These are phyloP conservation scores for Apiospora phragmitis DNA, from an alignment of 2,329 filamentous ascomycete genomes.

Conservation along the genomic window DNA sequence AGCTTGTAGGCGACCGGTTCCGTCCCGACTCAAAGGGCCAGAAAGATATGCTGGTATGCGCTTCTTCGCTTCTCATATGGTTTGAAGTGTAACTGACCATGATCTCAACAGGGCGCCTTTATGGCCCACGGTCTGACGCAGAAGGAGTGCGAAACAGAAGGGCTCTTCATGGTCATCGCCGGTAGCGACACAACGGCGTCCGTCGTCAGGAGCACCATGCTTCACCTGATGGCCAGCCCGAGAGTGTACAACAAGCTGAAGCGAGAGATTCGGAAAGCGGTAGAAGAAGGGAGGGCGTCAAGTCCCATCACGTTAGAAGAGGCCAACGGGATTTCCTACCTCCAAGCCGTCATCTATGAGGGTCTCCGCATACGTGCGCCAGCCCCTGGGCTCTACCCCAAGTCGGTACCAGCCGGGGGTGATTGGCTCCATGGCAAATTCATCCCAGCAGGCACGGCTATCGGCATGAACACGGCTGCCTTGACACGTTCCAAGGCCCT, in stretches of 20 bases:
- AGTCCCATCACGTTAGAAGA: slow-evolving; percentile 29
- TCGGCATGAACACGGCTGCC: slow-evolving; percentile 35
- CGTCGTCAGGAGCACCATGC: slow-evolving; percentile 45
- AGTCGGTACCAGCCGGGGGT: slow-evolving; percentile 28
- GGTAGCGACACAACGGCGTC: slow-evolving; percentile 53
- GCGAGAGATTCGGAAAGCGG: slow-evolving; percentile 41
- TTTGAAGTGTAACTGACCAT: background rate
- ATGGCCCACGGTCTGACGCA: slow-evolving; percentile 31
- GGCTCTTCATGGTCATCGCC: slow-evolving; percentile 28
- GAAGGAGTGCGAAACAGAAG: slow-evolving; percentile 30
- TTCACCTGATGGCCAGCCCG: slow-evolving; percentile 48
- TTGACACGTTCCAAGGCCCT: slow-evolving; percentile 29
- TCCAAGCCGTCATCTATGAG: slow-evolving; percentile 39
- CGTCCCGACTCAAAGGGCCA: background rate
- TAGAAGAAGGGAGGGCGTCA: slow-evolving; percentile 32
- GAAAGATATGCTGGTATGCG: slow-evolving; percentile 17
- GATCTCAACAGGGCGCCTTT: slow-evolving; percentile 29
- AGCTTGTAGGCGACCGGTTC: slow-evolving; percentile 13
- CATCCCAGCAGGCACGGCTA: slow-evolving; percentile 36
- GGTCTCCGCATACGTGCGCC: slow-evolving; percentile 38
- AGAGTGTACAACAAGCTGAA: slow-evolving; percentile 44
- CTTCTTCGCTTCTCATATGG: background rate
- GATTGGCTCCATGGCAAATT: slow-evolving; percentile 30
- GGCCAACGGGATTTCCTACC: slow-evolving; percentile 35
- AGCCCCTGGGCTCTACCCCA: slow-evolving; percentile 30